Conservation (phyloP, 306 rosid species). For the Cucurbita pepo region DNA sequence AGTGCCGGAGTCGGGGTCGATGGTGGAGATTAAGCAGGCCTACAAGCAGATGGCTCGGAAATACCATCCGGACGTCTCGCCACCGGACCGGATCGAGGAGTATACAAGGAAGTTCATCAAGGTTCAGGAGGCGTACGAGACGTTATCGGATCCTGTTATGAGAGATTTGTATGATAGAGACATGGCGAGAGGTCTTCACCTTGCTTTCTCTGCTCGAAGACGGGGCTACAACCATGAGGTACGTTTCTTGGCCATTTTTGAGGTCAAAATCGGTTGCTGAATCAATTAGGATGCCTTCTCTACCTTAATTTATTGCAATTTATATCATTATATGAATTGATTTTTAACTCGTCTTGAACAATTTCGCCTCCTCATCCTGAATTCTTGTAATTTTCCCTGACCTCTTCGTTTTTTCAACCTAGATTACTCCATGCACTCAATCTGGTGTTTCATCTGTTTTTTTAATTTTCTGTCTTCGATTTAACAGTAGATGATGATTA, state of each 20-base stretch:
- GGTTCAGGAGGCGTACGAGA: constrained; percentile 85
- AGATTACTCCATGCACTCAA: not conserved
- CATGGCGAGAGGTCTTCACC: constrained; percentile 59
- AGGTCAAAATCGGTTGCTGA: not conserved
- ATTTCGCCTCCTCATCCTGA: not conserved
- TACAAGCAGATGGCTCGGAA: constrained; percentile 71
- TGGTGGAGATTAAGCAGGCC: constrained; percentile 59
- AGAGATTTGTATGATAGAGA: constrained; percentile 58
- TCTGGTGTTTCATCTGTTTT: not conserved
- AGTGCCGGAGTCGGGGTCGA: constrained; percentile 47
- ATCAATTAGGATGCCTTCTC: not conserved
- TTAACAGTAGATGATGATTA: no score
- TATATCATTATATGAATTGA: not conserved
- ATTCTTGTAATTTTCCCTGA: not conserved
- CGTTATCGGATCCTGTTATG: constrained; percentile 46
- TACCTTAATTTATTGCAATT: not conserved
- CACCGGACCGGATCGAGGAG: constrained; percentile 74
- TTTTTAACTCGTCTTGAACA: not conserved
- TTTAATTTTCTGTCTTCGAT: no score
- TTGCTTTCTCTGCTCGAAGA: constrained; percentile 46
- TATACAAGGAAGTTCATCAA: constrained; percentile 56
- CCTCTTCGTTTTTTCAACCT: not conserved
- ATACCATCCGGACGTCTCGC: constrained; percentile 91
- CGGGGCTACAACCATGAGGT: not conserved
- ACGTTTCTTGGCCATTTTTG: not conserved